Evolutionary conservation across 345 rosid species (phyloP).

Genomic region (Ricinus communis): DNA sequence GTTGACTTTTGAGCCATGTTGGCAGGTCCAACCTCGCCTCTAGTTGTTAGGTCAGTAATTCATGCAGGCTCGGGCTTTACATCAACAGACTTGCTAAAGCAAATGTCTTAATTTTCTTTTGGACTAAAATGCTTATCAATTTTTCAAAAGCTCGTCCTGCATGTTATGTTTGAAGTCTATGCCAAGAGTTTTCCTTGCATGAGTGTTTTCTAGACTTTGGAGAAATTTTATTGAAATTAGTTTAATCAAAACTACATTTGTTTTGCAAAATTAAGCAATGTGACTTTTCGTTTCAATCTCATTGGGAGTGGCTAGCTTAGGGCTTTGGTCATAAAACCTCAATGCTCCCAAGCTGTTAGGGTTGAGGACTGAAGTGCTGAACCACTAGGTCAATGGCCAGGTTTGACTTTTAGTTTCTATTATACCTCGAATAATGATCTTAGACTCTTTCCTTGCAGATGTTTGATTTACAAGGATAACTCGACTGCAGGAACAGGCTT

Average conservation of each 20-base stretch:
- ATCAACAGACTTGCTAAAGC: not conserved
- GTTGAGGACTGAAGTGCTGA: not conserved
- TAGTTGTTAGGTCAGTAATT: no score
- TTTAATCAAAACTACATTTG: not conserved
- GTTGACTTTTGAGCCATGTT: no score
- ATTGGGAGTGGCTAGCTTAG: not conserved
- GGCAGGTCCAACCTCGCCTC: no score
- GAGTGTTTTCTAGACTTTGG: not conserved
- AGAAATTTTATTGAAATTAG: not conserved
- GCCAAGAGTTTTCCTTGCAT: not conserved
- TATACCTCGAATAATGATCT: conserved; percentile 7
- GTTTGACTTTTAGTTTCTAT: not conserved
- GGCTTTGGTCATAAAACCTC: not conserved
- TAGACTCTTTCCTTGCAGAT: conserved; percentile 35
- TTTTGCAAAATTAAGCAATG: not conserved
- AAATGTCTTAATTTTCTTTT: conserved; percentile 3
- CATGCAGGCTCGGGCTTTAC: no score
- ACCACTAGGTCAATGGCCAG: not conserved
- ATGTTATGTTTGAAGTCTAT: not conserved
- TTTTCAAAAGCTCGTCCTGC: not conserved
- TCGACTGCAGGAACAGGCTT: conserved; percentile 9
- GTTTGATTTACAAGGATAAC: conserved; percentile 28
- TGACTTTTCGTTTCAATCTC: not conserved
- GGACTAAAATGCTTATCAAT: not conserved
- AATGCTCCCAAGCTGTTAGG: not conserved